Base-by-base conservation (phyloP, 2,329 filamentous ascomycete species). In the Diplodia intermedia region DNA sequence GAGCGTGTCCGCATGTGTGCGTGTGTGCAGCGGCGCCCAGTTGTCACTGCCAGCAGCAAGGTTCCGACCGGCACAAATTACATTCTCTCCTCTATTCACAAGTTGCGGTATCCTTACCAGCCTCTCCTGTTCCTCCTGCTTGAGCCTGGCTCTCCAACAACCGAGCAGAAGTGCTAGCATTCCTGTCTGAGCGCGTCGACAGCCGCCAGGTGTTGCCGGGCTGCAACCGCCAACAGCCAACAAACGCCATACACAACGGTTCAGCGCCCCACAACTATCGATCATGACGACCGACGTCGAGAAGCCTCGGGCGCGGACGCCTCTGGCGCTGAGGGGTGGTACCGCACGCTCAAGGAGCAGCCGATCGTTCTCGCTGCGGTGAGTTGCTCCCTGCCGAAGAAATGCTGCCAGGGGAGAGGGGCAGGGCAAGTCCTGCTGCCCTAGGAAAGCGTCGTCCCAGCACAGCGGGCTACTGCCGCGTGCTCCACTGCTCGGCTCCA, bases 351-450 rank as follows among this genome's bases (percentile, higher is more conserved):
- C 56, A 47, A 68, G 62, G 50, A 57, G 50, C 47, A 61, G 20
- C 29, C 66, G 66, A n/a, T 50, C 57, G 23, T 69, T 69, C 33
- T 66, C 67, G 18, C 47, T 69, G 36, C 67, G 67, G 67, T 69
- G 54, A 56, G 67, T 68, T 56, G 49, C 50, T 47, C 33, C 9
- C 31, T 14, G 18, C 15, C 18, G n/a, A 49, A 8, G 47, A 40
- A 54, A 23, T 33, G 47, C 43, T 61, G 66, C 66, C 65, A 69
- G 61, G 67, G 60, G 47, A 68, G 29, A 29, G 29, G 7, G 20
- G 29, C 55, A 18, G 20, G 14, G 12, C 38, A 9, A 23, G 9
- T n/a, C 14, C 31, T 33, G 31, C 31, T 7, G 8, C 8, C 31
- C 31, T 33, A 9, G 31, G 31, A 33, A 33, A 33, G 31, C 31